These are phyloP conservation scores for Buxus sempervirens DNA, from an alignment of 164 flowering plant genomes.

Conservation along the genomic window DNA sequence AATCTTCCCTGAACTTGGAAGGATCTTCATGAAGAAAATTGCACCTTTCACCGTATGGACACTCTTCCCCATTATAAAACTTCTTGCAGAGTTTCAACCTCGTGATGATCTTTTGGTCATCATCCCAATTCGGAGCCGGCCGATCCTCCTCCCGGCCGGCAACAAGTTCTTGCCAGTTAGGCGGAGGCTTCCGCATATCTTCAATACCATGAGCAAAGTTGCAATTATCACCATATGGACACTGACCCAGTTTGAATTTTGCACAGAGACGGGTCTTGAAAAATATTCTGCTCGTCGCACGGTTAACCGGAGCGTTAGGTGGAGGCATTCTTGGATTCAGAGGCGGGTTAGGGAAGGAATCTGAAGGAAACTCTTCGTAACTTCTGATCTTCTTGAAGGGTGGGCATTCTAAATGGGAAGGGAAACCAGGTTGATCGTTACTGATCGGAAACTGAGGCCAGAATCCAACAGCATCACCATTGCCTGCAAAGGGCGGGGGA, in stretches of 20 bases:
- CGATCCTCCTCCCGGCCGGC: slow-evolving; percentile 45
- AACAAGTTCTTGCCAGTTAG: slow-evolving; percentile 82
- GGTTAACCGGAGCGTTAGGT: slow-evolving; percentile 31
- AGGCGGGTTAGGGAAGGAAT: slow-evolving; percentile 15
- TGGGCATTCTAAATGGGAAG: slow-evolving; percentile 25
- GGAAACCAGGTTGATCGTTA: slow-evolving; percentile 19
- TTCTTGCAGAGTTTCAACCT: slow-evolving; percentile 76
- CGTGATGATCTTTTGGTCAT: slow-evolving; percentile 60
- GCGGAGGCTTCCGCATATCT: slow-evolving; percentile 73
- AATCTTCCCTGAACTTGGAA: slow-evolving; percentile 41
- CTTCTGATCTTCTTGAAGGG: slow-evolving; percentile 49
- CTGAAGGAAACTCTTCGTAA: slow-evolving; percentile 31
- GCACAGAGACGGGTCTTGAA: slow-evolving; percentile 79
- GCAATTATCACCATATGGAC: slow-evolving; percentile 69
- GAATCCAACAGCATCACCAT: slow-evolving; percentile 24
- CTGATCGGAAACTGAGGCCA: slow-evolving; percentile 36
- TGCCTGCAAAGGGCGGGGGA: slow-evolving; percentile 17
- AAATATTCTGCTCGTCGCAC: slow-evolving; percentile 52
- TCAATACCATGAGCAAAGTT: slow-evolving; percentile 84
- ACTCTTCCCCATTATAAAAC: slow-evolving; percentile 76
- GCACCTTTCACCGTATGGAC: slow-evolving; percentile 85
- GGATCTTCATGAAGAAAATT: slow-evolving; percentile 77
- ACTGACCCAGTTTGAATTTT: slow-evolving; percentile 47
- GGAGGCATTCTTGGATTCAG: slow-evolving; percentile 27
- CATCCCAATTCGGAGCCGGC: slow-evolving; percentile 44